A percentile compares a stretch with the other conserved stretches of the same genome.
Conservation (phyloP, 176 grass and related monocot species). For the Chrysopogon serrulatus region DNA sequence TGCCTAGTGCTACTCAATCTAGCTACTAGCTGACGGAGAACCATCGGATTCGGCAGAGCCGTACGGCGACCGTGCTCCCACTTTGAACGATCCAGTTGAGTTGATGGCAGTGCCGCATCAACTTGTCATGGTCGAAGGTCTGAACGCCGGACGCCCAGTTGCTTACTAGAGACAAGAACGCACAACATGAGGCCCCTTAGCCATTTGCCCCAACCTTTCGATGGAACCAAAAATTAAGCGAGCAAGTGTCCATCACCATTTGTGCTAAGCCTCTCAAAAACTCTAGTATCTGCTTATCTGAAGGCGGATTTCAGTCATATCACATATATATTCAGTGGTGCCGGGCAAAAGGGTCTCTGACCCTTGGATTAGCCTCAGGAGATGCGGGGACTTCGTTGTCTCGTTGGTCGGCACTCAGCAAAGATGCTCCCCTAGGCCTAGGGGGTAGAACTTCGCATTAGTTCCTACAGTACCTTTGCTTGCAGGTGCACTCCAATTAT, state of each 20-base stretch:
- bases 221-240: neutral
- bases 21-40: neutral
- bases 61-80: conserved; percentile 18
- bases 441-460: neutral
- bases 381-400: neutral
- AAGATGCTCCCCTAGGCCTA: neutral
- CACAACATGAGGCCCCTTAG: neutral
- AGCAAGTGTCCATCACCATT: neutral
- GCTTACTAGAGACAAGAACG: neutral
- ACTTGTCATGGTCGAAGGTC: neutral
- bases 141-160: neutral
- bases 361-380: neutral
- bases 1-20: neutral
- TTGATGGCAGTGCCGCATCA: neutral
- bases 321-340: neutral
- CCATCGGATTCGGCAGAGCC: neutral
- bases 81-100: neutral
- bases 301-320: neutral
- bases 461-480: neutral
- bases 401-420: too few species aligned
- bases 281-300: neutral
- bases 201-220: too few species aligned
- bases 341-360: neutral
- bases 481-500: neutral
- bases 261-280: neutral